Evolutionary conservation across 345 rosid species (phyloP).

Genomic region (Camelina neglecta): DNA sequence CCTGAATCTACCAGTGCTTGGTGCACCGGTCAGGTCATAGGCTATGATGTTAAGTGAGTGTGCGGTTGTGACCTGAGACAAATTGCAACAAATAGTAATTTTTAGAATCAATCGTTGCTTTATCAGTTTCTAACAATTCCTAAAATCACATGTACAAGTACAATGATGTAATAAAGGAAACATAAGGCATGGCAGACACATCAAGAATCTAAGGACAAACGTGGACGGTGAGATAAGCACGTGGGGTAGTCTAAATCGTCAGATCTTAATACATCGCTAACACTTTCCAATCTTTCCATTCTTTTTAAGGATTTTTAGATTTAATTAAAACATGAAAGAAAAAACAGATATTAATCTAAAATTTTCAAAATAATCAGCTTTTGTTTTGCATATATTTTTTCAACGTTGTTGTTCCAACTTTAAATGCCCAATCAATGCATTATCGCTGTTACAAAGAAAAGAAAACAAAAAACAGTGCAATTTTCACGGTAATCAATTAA

Average conservation of each 20-base stretch:
- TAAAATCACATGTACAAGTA: not conserved
- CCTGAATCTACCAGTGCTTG: slow-evolving; percentile 67
- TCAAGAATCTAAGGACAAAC: slow-evolving; percentile 21
- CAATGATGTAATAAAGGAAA: slow-evolving; percentile 13
- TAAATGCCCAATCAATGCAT: slow-evolving; percentile 21
- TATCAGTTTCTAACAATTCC: too few species aligned
- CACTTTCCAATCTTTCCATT: not conserved
- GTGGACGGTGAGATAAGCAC: slow-evolving; percentile 35
- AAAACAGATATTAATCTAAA: not conserved
- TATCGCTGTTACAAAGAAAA: not conserved
- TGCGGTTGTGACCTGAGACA: slow-evolving; percentile 70
- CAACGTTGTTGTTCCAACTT: slow-evolving; percentile 18
- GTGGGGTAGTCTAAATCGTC: slow-evolving; percentile 31
- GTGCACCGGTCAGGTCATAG: slow-evolving; percentile 46
- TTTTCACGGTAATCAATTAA: slow-evolving; percentile 22
- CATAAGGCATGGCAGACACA: slow-evolving; percentile 8
- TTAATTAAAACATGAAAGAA: too few species aligned
- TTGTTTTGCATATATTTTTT: not conserved
- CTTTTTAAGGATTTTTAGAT: not conserved
- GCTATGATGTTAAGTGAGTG: slow-evolving; percentile 66
- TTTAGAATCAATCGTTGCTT: not conserved
- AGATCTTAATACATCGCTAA: slow-evolving; percentile 1
- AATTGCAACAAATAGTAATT: slow-evolving; percentile 20
- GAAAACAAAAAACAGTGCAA: not conserved
- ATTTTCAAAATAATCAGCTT: not conserved